Percentiles rank a stretch among this genome's conserved stretches.
Conservation (phyloP, 2,329 filamentous ascomycete species). For the Ceratocystis colombiana region DNA sequence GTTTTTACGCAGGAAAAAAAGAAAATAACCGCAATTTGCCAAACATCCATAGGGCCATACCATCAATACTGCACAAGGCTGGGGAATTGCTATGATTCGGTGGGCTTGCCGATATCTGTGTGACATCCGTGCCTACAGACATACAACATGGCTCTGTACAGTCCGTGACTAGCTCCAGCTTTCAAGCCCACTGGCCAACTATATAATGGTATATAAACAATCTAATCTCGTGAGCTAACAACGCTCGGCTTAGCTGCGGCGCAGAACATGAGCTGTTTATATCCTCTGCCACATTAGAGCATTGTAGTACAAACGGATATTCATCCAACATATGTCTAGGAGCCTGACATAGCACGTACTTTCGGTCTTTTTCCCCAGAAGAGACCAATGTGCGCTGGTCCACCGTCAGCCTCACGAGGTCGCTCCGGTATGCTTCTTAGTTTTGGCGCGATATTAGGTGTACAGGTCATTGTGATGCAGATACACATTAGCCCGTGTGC, state of each 20-base stretch:
- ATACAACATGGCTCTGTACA: background rate
- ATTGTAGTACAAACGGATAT: background rate
- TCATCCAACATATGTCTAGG: background rate
- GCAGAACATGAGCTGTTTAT: background rate
- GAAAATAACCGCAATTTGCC: background rate
- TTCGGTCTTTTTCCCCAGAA: too few species aligned
- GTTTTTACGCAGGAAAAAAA: constrained; percentile 4
- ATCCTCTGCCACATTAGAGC: background rate
- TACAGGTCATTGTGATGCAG: background rate
- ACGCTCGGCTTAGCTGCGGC: background rate
- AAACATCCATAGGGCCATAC: background rate
- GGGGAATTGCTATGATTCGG: constrained; percentile 11
- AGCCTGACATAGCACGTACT: too few species aligned
- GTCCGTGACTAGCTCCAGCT: background rate
- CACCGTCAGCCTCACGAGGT: too few species aligned
- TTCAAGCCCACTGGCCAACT: background rate
- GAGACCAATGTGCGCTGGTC: too few species aligned
- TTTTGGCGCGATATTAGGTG: too few species aligned
- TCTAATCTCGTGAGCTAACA: background rate
- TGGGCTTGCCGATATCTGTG: constrained; percentile 13
- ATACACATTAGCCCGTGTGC: background rate
- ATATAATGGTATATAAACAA: background rate
- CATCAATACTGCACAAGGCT: background rate
- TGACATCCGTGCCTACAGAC: constrained; percentile 3
- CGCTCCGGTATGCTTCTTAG: too few species aligned